phyloP scores from a whole-genome alignment of 441 rosid genomes.

The Iberis amara region DNA sequence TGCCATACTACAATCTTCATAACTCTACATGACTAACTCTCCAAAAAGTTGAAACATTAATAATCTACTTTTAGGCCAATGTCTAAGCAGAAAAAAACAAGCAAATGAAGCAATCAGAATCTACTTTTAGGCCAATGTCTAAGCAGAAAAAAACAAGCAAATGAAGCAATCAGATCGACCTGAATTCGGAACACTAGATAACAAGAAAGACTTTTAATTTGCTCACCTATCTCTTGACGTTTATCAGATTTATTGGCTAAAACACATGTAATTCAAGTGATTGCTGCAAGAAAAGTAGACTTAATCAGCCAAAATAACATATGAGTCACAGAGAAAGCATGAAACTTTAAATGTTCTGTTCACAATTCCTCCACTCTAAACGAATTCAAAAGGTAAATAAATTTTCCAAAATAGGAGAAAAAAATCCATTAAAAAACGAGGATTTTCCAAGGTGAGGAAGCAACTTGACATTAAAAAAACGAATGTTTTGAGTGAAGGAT shows the following conservation, averaged over 20 bases:
- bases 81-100: slow-evolving; percentile 25
- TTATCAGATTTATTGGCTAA: slow-evolving; percentile 34
- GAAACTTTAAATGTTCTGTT: slow-evolving; percentile 35
- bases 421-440: no score
- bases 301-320: slow-evolving; percentile 18
- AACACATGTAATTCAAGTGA: slow-evolving; percentile 36
- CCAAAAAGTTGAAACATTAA: slow-evolving; percentile 28
- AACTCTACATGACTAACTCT: no score
- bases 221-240: slow-evolving; percentile 41
- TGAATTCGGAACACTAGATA: slow-evolving; percentile 11
- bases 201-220: slow-evolving; percentile 24
- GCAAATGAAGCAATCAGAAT: slow-evolving; percentile 20
- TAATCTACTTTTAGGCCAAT: slow-evolving; percentile 1
- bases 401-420: no score
- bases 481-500: slow-evolving; percentile 38
- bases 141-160: slow-evolving; percentile 27
- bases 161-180: slow-evolving; percentile 19
- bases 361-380: slow-evolving; percentile 25
- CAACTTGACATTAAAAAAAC: no score
- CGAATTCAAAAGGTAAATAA: slow-evolving; percentile 14
- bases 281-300: slow-evolving; percentile 35
- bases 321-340: slow-evolving; percentile 47
- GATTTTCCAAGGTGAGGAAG: no score
- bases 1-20: slow-evolving; percentile 34
- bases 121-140: slow-evolving; percentile 8